These are phyloP conservation scores for Grifola frondosa DNA, from an alignment of 1,284 basidiomycete species.

Conservation along the genomic window DNA sequence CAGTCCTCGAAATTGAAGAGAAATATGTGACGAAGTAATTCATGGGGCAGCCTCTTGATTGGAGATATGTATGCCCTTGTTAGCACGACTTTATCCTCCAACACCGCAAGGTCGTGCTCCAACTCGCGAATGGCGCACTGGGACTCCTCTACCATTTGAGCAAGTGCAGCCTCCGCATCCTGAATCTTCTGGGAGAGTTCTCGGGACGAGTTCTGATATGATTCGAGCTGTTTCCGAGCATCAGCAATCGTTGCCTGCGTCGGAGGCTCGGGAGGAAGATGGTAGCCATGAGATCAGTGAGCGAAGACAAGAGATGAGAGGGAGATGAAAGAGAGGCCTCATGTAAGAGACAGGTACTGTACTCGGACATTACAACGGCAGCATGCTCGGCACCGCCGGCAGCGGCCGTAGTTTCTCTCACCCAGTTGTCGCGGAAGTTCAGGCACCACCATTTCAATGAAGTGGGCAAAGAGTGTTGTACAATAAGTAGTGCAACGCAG, in stretches of 20 bases:
- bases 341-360: background rate
- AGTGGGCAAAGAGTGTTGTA: no score
- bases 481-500: no score
- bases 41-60: conserved; percentile 62
- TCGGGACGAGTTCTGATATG: conserved; percentile 15
- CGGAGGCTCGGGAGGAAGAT: conserved; percentile 50
- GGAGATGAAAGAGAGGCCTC: conserved; percentile 8
- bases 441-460: no score
- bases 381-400: no score
- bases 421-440: no score
- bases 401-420: no score
- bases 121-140: conserved; percentile 51
- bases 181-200: conserved; percentile 32
- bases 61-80: conserved; percentile 65
- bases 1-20: conserved; percentile 63
- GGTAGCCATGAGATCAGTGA: conserved; percentile 24
- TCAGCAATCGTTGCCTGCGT: conserved; percentile 48
- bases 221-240: conserved; percentile 40
- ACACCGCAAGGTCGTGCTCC: conserved; percentile 42
- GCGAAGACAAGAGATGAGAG: conserved; percentile 12
- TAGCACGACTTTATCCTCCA: conserved; percentile 49
- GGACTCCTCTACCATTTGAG: conserved; percentile 55
- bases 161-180: conserved; percentile 51
- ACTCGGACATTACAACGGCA: no score
- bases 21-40: conserved; percentile 67